Percentiles rank a stretch among this genome's conserved stretches.
phyloP scores from a whole-genome alignment of 441 rosid species.

The Dalechampia spathulata region DNA sequence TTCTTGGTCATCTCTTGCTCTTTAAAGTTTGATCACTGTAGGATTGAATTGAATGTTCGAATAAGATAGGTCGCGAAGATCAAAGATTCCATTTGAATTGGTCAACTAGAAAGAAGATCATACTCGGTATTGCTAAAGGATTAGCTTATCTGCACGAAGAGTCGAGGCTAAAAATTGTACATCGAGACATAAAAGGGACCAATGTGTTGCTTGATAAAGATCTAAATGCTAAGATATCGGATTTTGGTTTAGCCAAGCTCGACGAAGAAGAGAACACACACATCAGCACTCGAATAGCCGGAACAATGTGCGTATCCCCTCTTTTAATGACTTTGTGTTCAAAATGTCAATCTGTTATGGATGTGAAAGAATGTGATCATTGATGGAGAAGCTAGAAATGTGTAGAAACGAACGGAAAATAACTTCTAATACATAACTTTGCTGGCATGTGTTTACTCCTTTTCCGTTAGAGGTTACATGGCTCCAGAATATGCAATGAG shows the following conservation, averaged over 20 bases:
- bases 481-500: constrained; percentile 94
- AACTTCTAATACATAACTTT: background rate
- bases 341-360: background rate
- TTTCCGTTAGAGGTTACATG: constrained; percentile 58
- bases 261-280: constrained; percentile 81
- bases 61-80: constrained; percentile 34
- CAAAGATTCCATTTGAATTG: constrained; percentile 45
- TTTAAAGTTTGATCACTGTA: no score
- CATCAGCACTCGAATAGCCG: constrained; percentile 75
- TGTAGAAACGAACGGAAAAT: background rate
- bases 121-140: constrained; percentile 65
- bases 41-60: background rate
- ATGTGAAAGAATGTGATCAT: background rate
- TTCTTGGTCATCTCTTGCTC: background rate
- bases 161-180: constrained; percentile 76
- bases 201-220: constrained; percentile 74
- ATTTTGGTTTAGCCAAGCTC: constrained; percentile 84
- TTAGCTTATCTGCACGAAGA: constrained; percentile 79
- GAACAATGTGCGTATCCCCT: constrained; percentile 54
- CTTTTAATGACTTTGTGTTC: no score
- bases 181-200: constrained; percentile 76
- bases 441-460: background rate
- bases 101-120: constrained; percentile 54
- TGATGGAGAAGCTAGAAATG: background rate
- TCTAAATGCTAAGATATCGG: constrained; percentile 66